phyloP scores from a whole-genome alignment of 495 filamentous ascomycete genomes.

The Talaromyces trachyspermus region DNA sequence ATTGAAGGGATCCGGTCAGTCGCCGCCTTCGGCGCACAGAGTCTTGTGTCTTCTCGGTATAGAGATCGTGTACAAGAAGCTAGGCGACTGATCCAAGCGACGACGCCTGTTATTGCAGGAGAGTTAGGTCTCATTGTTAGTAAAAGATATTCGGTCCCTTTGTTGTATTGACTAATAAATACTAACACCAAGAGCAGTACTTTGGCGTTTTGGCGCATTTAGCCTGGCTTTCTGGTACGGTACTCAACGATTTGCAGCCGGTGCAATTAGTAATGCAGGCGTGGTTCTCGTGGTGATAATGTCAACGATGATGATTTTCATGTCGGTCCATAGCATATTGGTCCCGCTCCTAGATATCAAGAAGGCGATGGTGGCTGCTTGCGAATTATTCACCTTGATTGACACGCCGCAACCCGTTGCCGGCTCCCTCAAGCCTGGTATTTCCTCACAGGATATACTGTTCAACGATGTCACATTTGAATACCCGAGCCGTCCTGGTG shows the following conservation, averaged over 20 bases:
- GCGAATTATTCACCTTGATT: conserved; percentile 1
- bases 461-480: conserved; percentile 40
- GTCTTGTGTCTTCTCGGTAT: conserved; percentile 15
- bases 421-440: background rate
- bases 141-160: background rate
- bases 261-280: background rate
- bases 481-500: conserved; percentile 48
- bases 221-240: conserved; percentile 2
- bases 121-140: background rate
- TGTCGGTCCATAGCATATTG: background rate
- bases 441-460: background rate
- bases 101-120: background rate
- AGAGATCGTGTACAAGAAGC: background rate
- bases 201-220: conserved; percentile 3
- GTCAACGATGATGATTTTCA: background rate
- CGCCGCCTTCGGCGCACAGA: conserved; percentile 8
- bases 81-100: background rate
- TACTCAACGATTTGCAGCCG: background rate
- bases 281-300: background rate
- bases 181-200: background rate
- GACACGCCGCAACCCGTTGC: background rate
- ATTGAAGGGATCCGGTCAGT: conserved; percentile 9
- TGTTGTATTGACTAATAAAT: background rate
- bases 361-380: background rate
- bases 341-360: background rate